Conservation (phyloP, 23 red algal species). For the Gracilaria vermiculophylla region DNA sequence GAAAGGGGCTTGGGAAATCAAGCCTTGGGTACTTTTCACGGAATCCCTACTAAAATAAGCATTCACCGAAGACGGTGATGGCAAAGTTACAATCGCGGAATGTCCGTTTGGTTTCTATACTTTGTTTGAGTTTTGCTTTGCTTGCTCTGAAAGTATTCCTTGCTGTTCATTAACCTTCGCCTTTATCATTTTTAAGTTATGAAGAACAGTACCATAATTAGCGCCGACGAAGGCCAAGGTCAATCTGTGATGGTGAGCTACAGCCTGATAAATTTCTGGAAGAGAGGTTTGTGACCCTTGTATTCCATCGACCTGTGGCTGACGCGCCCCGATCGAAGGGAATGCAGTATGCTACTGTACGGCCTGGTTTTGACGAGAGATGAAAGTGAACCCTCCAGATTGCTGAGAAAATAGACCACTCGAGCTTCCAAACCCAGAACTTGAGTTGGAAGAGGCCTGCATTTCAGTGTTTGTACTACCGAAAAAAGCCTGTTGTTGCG, state of each 20-base stretch:
- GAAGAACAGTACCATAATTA: conserved; percentile 66
- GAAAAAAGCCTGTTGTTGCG: neutral
- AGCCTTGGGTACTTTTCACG: neutral
- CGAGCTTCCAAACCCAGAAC: neutral
- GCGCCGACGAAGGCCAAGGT: conserved; percentile 47
- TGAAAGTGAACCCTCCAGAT: neutral
- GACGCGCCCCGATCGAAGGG: neutral
- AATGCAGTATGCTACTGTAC: neutral
- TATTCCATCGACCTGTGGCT: neutral
- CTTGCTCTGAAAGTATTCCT: conserved; percentile 46
- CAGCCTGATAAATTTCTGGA: conserved; percentile 23
- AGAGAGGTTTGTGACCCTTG: neutral
- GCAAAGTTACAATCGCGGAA: conserved; percentile 36
- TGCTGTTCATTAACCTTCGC: conserved; percentile 36
- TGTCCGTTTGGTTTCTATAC: neutral
- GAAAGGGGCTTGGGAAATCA: conserved; percentile 4
- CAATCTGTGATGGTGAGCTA: conserved; percentile 18
- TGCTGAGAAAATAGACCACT: neutral
- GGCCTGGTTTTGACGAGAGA: neutral
- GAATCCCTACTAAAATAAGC: neutral
- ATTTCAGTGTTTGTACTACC: neutral
- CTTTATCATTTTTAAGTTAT: conserved; percentile 48
- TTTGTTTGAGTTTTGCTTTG: neutral
- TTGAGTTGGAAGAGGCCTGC: neutral
- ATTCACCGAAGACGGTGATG: conserved; percentile 37